phyloP scores from a whole-genome alignment of 768 basidiomycete species.

The Lentinula detonsa region DNA sequence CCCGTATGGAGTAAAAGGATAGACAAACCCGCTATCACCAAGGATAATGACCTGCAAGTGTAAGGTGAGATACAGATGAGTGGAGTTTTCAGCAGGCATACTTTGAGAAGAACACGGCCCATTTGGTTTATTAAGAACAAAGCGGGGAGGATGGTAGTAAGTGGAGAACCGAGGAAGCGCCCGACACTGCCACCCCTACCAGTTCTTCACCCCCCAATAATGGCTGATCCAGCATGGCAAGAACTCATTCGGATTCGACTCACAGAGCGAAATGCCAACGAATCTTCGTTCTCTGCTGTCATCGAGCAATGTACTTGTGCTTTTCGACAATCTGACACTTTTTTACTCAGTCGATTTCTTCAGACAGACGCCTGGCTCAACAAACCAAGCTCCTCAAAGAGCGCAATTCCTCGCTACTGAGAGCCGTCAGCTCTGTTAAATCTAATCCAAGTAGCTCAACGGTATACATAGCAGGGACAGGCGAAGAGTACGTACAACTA shows the following conservation, averaged over 20 bases:
- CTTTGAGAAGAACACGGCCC: constrained; percentile 88
- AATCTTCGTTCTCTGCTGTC: constrained; percentile 74
- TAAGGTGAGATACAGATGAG: constrained; percentile 1
- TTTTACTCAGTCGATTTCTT: background rate
- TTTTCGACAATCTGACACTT: constrained; percentile 12
- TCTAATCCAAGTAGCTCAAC: constrained; percentile 56
- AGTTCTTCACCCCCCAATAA: constrained; percentile 21
- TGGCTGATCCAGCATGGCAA: constrained; percentile 85
- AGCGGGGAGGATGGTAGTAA: background rate
- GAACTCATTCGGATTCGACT: constrained; percentile 75
- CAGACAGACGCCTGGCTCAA: constrained; percentile 88
- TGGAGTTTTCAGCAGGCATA: constrained; percentile 18
- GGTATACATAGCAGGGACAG: constrained; percentile 50
- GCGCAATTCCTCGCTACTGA: constrained; percentile 82
- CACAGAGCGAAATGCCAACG: constrained; percentile 75
- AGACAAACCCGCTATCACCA: constrained; percentile 88
- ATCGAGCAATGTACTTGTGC: constrained; percentile 79
- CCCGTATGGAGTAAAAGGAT: constrained; percentile 8
- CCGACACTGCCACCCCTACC: background rate
- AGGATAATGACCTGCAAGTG: constrained; percentile 88
- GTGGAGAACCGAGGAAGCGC: background rate
- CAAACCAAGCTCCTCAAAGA: constrained; percentile 90
- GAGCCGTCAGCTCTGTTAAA: constrained; percentile 74
- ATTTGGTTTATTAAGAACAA: constrained; percentile 27
- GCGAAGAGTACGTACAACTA: constrained; percentile 59